These are phyloP conservation scores for Salvia splendens DNA, from an alignment of 257 asterid genomes.

Conservation along the genomic window DNA sequence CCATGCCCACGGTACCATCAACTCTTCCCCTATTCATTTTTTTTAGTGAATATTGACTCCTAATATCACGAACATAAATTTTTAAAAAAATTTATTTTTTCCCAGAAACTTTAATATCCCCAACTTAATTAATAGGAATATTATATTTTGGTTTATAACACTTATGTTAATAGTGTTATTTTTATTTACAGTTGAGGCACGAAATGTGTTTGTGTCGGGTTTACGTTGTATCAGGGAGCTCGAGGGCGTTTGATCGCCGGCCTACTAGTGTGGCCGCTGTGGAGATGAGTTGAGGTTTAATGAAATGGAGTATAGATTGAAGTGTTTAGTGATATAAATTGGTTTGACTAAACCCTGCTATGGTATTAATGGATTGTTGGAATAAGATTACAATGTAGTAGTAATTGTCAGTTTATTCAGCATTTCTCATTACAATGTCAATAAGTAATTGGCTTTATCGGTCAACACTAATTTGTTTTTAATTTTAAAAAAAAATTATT, in stretches of 20 bases:
- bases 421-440: too few relatives aligned
- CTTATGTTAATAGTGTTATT: background rate
- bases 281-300: background rate
- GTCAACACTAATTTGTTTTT: too few relatives aligned
- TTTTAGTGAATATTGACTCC: too few relatives aligned
- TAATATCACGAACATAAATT: too few relatives aligned
- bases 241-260: conserved; percentile 66
- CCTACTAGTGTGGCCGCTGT: conserved; percentile 27
- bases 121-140: too few relatives aligned
- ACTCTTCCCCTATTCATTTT: too few relatives aligned
- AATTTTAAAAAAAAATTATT: background rate
- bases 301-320: background rate
- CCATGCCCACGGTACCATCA: conserved; percentile 51
- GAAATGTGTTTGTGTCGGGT: conserved; percentile 76
- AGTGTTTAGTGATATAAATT: too few relatives aligned
- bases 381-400: background rate
- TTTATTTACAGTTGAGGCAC: conserved; percentile 62
- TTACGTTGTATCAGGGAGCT: conserved; percentile 63
- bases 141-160: background rate
- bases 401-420: too few relatives aligned
- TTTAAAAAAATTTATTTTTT: too few relatives aligned
- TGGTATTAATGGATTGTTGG: background rate
- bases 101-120: too few relatives aligned
- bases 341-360: background rate
- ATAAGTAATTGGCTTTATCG: too few relatives aligned